Percentiles rank a stretch among this genome's conserved stretches.
These are phyloP conservation scores for Leptographium lundbergii DNA, from an alignment of 2,329 filamentous ascomycete genomes.

Conservation along the genomic window DNA sequence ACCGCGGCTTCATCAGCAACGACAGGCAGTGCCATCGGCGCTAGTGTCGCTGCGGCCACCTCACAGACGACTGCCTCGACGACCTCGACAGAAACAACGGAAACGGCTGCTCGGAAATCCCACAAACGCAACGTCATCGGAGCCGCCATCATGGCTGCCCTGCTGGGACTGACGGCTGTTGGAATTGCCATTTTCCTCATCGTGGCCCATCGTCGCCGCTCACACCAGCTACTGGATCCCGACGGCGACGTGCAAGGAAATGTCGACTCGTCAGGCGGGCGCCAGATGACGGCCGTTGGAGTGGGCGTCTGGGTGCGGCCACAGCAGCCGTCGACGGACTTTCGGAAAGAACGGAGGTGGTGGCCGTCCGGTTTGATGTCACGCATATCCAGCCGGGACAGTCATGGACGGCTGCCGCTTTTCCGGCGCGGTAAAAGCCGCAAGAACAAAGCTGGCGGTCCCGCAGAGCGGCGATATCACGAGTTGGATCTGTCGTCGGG, in stretches of 20 bases:
- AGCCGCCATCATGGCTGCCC: not conserved
- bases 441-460: no score
- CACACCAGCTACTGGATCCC: no score
- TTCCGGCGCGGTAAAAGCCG: no score
- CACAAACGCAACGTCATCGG: not conserved
- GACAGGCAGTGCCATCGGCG: not conserved
- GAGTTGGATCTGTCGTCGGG: no score
- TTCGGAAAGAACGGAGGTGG: no score
- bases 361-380: no score
- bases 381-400: no score
- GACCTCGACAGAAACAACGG: not conserved
- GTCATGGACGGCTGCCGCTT: no score
- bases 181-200: not conserved
- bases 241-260: not conserved
- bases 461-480: no score
- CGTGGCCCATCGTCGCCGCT: not conserved
- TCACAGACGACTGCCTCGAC: not conserved
- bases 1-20: not conserved
- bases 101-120: not conserved
- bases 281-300: not conserved
- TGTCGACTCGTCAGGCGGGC: not conserved
- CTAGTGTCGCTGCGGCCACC: not conserved
- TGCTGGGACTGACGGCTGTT: not conserved
- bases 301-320: not conserved
- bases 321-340: not conserved